These are phyloP conservation scores for Kwoniella europaea DNA, from an alignment of 768 basidiomycete genomes.

Conservation along the genomic window DNA sequence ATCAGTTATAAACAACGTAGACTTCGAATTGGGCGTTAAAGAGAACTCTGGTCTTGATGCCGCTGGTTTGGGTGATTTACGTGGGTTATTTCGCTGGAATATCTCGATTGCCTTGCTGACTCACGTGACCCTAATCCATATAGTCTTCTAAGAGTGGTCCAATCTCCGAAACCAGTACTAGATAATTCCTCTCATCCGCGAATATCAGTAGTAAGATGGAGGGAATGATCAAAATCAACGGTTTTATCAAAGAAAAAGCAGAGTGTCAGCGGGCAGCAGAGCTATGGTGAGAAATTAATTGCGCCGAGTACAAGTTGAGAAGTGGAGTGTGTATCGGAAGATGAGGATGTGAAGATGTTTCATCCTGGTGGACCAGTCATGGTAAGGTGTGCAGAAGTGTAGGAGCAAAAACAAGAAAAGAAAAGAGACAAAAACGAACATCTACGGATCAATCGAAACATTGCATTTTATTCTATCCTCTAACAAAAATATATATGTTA, in stretches of 20 bases:
- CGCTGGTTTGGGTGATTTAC: slow-evolving; percentile 75
- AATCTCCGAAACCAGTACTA: no score
- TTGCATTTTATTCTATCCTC: no score
- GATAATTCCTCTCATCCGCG: no score
- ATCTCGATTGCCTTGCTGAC: neutral
- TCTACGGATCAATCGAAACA: neutral
- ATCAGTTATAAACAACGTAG: slow-evolving; percentile 58
- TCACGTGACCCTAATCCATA: neutral
- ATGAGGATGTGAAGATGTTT: neutral
- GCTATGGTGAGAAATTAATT: no score
- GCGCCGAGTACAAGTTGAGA: no score
- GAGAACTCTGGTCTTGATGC: slow-evolving; percentile 83
- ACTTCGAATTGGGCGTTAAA: slow-evolving; percentile 94
- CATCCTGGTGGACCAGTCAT: neutral
- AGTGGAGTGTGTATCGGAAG: neutral
- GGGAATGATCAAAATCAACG: no score
- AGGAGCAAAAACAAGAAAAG: neutral
- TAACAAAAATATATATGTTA: neutral
- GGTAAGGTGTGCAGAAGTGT: neutral
- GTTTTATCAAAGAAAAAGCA: no score
- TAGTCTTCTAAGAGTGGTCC: slow-evolving; percentile 16
- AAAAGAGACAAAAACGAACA: neutral
- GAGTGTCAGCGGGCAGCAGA: no score
- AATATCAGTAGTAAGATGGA: no score
- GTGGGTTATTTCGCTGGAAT: slow-evolving; percentile 2